A percentile compares a stretch with the other conserved stretches of the same genome.
Evolutionary conservation across 2,329 filamentous ascomycete genomes (phyloP).

Genomic region (Delphinella strobiligena): DNA sequence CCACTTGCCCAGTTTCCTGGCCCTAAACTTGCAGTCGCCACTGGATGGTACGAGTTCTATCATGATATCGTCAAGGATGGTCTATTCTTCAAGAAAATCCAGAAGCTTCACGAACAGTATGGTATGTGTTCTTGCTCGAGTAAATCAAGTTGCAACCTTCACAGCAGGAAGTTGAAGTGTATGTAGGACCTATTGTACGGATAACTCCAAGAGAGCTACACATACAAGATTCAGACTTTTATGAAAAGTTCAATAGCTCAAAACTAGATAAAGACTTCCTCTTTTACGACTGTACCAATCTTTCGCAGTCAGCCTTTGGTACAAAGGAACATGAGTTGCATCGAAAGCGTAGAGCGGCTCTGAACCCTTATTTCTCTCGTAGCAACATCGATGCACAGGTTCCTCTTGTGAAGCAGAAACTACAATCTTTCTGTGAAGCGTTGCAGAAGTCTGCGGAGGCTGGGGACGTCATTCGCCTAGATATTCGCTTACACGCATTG

Average conservation of each 20-base stretch:
- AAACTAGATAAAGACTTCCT: constrained; percentile 16
- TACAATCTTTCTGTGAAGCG: not conserved
- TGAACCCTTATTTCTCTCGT: constrained; percentile 33
- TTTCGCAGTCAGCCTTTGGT: constrained; percentile 14
- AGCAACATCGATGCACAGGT: constrained; percentile 2
- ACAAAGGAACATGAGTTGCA: constrained; percentile 31
- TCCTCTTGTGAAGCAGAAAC: not conserved
- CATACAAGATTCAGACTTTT: constrained; percentile 28
- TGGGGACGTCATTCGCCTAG: not conserved
- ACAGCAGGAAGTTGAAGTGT: not conserved
- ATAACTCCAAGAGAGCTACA: constrained; percentile 32
- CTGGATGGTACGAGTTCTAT: constrained; percentile 1
- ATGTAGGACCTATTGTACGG: constrained; percentile 4
- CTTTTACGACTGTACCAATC: constrained; percentile 9
- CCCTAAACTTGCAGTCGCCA: constrained; percentile 1
- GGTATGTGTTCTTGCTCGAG: not conserved
- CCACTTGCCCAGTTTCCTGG: not conserved
- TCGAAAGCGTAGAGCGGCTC: constrained; percentile 26
- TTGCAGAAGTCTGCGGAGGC: not conserved
- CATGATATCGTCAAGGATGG: not conserved
- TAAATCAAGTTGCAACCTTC: not conserved
- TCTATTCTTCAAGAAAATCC: not conserved
- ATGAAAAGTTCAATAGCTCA: constrained; percentile 13
- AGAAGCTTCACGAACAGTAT: not conserved
- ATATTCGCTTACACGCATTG: not conserved